Base-by-base conservation (phyloP, 768 basidiomycete species). In the Ramaria sp. region DNA sequence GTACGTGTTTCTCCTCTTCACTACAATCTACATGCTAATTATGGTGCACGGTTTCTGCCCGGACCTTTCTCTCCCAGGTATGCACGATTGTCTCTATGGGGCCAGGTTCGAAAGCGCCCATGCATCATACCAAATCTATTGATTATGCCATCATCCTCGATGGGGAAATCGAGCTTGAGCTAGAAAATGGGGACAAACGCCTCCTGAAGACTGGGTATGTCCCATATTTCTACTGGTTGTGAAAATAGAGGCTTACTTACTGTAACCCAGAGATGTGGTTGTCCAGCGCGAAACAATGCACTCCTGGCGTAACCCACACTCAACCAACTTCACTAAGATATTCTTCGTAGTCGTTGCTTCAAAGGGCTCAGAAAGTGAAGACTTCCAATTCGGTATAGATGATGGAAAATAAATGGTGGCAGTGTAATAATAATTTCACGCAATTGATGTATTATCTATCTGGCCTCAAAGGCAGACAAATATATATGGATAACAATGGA, bases 231-330 rank as follows among this genome's bases (percentile, higher is more conserved):
- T 47, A n/a, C 13, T 52, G 11, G 22, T 30, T 49, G n/a, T 37
- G 49, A 51, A 10, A 30, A 4, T n/a, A 19, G 15, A 22, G 10
- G 24, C 37, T 15, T 38, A 17, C 5, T n/a, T 1, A 37, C 2
- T 10, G 13, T 13, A 45, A 7, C 30, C 24, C 52, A 53, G 52
- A 41, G 52, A 53, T 41, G 52, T 53, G 2, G 20, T 53, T 15
- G 52, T 53, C 38, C 52, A 53, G 41, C 52, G 52, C 12, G 52
- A 41, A n/a, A 53, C 52, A n/a, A 19, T 39, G 19, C 52, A 53
- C 31, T 41, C 52, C 31, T 53, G 52, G 52, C 31, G 30, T 42
- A 53, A 53, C 30, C 52, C 33, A 17, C 31, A 38, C 3, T 34
- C 52, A 7, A 53, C 52, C 19, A 17, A 53, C 17, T 1, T 9